These are phyloP conservation scores for Cerrena zonata DNA, from an alignment of 1,284 basidiomycete species.

Conservation along the genomic window DNA sequence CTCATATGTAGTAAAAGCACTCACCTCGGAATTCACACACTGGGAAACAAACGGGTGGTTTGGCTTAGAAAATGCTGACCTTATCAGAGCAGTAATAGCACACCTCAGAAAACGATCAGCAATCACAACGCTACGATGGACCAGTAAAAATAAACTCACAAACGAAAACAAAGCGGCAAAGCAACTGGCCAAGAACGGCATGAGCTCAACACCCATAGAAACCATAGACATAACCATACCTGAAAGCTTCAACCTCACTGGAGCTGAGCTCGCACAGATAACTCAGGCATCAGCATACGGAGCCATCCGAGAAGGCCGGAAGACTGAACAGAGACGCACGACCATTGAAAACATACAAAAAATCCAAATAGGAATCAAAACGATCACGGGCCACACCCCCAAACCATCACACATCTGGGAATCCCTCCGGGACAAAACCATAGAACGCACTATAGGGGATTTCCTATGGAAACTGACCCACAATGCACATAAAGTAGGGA, in stretches of 20 bases:
- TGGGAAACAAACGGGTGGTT: background rate
- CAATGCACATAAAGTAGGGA: constrained; percentile 22
- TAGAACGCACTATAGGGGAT: constrained; percentile 18
- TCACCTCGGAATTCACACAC: background rate
- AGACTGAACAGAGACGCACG: background rate
- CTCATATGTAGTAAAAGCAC: background rate
- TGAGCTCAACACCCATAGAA: background rate
- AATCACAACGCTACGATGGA: background rate
- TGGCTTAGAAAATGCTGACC: background rate
- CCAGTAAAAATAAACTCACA: background rate
- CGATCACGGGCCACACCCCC: background rate
- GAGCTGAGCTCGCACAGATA: background rate
- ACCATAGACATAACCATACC: background rate
- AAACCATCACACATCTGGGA: constrained; percentile 7
- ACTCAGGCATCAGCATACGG: constrained; percentile 4
- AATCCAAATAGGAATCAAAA: background rate
- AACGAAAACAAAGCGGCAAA: background rate
- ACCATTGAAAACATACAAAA: constrained; percentile 9
- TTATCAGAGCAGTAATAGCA: background rate
- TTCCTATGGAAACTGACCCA: constrained; percentile 29
- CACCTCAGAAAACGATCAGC: background rate
- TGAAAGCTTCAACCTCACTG: background rate
- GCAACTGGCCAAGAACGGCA: background rate
- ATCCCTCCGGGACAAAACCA: constrained; percentile 16
- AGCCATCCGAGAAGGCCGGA: background rate